These are phyloP conservation scores for Hyparrhenia diplandra DNA, from an alignment of 176 grass and related monocot species.

Conservation along the genomic window DNA sequence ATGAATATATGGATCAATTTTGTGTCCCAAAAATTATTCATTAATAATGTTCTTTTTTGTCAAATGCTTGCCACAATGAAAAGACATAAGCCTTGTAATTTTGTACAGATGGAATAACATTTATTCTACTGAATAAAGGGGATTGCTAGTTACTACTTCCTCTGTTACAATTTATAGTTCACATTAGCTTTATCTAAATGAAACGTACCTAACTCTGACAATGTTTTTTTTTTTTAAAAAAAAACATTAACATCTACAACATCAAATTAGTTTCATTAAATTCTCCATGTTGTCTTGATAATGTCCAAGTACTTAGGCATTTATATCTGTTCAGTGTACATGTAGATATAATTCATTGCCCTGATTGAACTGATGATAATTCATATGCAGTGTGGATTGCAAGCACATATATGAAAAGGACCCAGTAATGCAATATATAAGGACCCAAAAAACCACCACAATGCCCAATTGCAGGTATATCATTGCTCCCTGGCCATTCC, in stretches of 20 bases:
- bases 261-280: neutral
- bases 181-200: neutral
- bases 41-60: neutral
- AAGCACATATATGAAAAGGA: constrained; percentile 81
- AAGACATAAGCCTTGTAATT: neutral
- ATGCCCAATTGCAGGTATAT: constrained; percentile 77
- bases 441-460: constrained; percentile 23
- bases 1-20: neutral
- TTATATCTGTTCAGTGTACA: neutral
- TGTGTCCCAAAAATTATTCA: neutral
- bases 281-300: neutral
- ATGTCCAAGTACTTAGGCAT: neutral
- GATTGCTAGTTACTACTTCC: neutral
- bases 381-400: constrained; percentile 57
- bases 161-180: neutral
- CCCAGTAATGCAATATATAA: constrained; percentile 62
- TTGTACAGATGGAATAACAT: neutral
- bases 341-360: neutral
- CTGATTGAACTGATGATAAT: constrained; percentile 4
- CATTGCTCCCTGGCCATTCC: neutral
- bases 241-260: neutral
- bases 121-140: neutral
- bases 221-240: too few species aligned
- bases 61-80: neutral
- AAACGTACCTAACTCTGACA: neutral